Evolutionary conservation across 2,329 filamentous ascomycete genomes (phyloP).

Genomic region (Ophiostoma angusticollis): DNA sequence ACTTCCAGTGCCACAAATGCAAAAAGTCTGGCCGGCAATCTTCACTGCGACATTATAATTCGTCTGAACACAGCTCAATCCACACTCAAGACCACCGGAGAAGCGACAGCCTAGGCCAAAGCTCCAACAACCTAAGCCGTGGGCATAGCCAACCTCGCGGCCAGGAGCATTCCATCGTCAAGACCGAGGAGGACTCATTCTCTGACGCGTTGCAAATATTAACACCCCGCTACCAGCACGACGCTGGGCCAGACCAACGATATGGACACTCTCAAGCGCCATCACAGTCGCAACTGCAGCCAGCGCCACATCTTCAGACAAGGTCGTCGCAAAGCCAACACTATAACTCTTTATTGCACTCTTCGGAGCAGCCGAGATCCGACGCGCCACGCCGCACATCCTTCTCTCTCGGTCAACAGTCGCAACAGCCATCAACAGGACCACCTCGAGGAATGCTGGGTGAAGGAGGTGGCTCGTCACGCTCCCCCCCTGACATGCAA

Average conservation of each 20-base stretch:
- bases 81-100: slow-evolving; percentile 13
- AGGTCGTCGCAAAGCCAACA: no score
- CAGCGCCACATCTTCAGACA: no score
- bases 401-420: neutral
- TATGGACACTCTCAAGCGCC: slow-evolving; percentile 1
- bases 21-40: slow-evolving; percentile 40
- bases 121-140: neutral
- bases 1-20: slow-evolving; percentile 67
- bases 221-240: slow-evolving; percentile 6
- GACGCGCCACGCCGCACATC: no score
- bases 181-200: slow-evolving; percentile 13
- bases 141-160: neutral
- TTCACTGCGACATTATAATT: no score
- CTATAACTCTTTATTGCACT: no score
- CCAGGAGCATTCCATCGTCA: slow-evolving; percentile 4
- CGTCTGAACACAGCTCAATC: no score
- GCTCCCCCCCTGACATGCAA: slow-evolving; percentile 8
- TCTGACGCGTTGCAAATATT: slow-evolving; percentile 6
- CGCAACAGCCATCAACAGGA: no score
- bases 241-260: no score
- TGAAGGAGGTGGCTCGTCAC: slow-evolving; percentile 6
- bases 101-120: slow-evolving; percentile 17
- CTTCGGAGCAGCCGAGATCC: no score
- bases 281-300: neutral
- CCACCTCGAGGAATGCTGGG: no score